Base-by-base conservation (phyloP, 1,284 basidiomycete genomes). In the Pascua sp. region DNA sequence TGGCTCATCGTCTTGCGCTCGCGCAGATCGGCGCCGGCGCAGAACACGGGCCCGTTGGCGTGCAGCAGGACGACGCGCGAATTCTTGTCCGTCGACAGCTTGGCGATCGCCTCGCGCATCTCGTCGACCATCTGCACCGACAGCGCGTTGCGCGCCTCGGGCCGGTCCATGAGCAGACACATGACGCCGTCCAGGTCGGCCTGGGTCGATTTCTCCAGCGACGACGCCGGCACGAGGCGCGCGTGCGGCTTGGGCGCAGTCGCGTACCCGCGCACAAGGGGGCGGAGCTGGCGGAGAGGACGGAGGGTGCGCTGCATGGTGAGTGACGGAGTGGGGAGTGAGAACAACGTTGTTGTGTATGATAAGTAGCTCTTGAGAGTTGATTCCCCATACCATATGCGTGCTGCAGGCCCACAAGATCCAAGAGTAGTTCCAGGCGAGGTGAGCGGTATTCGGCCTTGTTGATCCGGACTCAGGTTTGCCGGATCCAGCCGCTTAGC, bases 11-110 rank as follows among this genome's bases (percentile, higher is more conserved):
- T 82, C 42, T 86, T 85, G 57, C 93, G 83, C 74, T 97, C 93
- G 56, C 83, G 82, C 49, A 97, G 84, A 76, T 97, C 93, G 11
- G 93, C 93, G 8, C 94, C 93, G 16, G 93, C 88, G 72, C 93
- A 97, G 78, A 95, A 96, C 3, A 88, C 83, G 11, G 81, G 67
- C 0, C 84, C 83, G 0, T 87, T 83, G 2, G 91, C 91, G 54
- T 86, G 84, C 15, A 95, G 70, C 56, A 96, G 85, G 60, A 95
- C 81, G 0, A 89, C 84, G 55, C 91, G 87, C 36, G 88, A 80
- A 53, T 87, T 89, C 56, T 37, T 51, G 47, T 41, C 53, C 45
- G 52, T 61, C 57, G 52, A 82, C 50, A 86, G 82, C n/a, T 75
- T 80, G 59, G 89, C 84, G 50, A 92, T 73, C 64, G 85, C 85